Percentiles rank a stretch among this genome's conserved stretches.
These are phyloP conservation scores for Aspergillus steynii DNA, from an alignment of 495 filamentous ascomycete species.

Conservation along the genomic window DNA sequence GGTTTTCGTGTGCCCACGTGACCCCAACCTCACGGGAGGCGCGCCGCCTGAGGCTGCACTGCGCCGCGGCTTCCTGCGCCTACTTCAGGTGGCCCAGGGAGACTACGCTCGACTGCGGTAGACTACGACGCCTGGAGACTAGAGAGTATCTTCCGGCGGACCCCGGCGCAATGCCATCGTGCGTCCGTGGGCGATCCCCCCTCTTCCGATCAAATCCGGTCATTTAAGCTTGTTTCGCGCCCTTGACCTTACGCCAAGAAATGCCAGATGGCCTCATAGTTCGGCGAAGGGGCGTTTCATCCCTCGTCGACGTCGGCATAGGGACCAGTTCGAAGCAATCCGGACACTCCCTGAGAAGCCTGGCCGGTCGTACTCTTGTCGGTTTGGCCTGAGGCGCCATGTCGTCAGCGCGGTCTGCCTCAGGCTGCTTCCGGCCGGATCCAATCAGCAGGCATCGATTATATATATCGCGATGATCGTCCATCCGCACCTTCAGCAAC, in stretches of 20 bases:
- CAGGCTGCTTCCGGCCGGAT: conserved; percentile 2
- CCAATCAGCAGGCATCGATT: conserved; percentile 10
- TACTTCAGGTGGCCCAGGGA: not conserved
- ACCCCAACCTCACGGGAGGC: conserved; percentile 12
- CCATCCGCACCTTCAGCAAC: not conserved
- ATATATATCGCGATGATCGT: conserved; percentile 6
- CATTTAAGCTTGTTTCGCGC: conserved; percentile 18
- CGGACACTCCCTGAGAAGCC: not conserved
- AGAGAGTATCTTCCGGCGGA: no score
- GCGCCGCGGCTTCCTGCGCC: no score
- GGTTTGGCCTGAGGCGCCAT: not conserved
- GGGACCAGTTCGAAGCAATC: not conserved
- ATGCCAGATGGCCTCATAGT: conserved; percentile 44
- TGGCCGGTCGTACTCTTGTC: not conserved
- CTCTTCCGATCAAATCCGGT: conserved; percentile 3
- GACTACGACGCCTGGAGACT: no score
- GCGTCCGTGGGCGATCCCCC: not conserved
- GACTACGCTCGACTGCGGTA: no score
- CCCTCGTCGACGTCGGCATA: conserved; percentile 17
- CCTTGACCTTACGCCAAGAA: conserved; percentile 35
- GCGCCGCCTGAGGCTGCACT: conserved; percentile 3
- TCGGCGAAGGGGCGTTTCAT: conserved; percentile 14
- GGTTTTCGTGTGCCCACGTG: conserved; percentile 44
- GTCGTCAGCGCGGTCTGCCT: conserved; percentile 1
- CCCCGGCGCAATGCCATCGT: no score